These are phyloP conservation scores for Dimargaris cristalligena DNA, from an alignment of 192 early-diverging fungal species.

Conservation along the genomic window DNA sequence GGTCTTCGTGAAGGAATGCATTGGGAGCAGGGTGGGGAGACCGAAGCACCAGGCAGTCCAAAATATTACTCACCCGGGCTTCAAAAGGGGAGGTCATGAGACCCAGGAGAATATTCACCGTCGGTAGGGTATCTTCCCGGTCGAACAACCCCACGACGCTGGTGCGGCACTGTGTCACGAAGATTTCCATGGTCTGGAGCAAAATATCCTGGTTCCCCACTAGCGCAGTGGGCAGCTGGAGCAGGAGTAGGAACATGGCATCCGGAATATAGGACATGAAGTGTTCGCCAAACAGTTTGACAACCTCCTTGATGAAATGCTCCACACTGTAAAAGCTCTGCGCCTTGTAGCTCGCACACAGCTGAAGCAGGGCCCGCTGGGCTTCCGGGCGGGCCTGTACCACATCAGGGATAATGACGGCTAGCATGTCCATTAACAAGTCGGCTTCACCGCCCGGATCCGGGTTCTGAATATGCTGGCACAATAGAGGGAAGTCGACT, in stretches of 20 bases:
- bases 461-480: not conserved
- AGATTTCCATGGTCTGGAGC: conserved; percentile 3
- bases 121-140: conserved; percentile 5
- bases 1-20: not conserved
- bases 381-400: not conserved
- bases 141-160: not conserved
- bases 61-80: conserved; percentile 2
- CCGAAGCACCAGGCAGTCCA: not conserved
- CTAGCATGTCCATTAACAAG: conserved; percentile 4
- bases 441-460: not conserved
- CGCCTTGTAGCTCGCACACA: not conserved
- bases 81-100: not conserved
- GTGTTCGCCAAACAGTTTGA: not conserved
- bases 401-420: not conserved
- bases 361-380: not conserved
- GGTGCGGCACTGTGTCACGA: conserved; percentile 1
- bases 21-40: not conserved
- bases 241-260: conserved; percentile 4
- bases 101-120: conserved; percentile 1
- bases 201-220: not conserved
- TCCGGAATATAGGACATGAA: not conserved
- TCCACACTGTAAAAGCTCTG: not conserved
- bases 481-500: not conserved
- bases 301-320: conserved; percentile 7
- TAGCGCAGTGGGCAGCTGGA: not conserved